These are phyloP conservation scores for Cenococcum geophilum DNA, from an alignment of 495 filamentous ascomycete genomes.

Conservation along the genomic window DNA sequence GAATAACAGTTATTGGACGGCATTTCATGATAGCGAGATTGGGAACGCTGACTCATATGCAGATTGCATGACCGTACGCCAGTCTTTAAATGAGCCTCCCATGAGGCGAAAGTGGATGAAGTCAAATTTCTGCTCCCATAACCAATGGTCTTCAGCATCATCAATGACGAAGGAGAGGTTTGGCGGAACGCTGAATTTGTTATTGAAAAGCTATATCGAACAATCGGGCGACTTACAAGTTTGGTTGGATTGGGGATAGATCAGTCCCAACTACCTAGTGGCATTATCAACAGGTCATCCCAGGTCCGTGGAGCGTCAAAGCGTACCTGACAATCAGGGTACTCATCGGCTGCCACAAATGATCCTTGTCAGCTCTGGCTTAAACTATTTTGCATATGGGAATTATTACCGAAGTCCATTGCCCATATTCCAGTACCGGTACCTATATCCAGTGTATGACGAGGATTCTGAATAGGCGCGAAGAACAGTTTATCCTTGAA, in stretches of 20 bases:
- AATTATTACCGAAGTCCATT: slow-evolving; percentile 31
- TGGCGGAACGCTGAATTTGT: slow-evolving; percentile 38
- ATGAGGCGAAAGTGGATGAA: slow-evolving; percentile 51
- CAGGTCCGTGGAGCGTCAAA: not conserved
- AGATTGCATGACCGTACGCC: slow-evolving; percentile 41
- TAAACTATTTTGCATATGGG: not conserved
- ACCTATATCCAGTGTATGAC: slow-evolving; percentile 36
- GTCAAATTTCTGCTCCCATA: slow-evolving; percentile 46
- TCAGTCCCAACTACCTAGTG: slow-evolving; percentile 44
- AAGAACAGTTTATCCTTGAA: slow-evolving; percentile 49
- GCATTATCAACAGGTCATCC: slow-evolving; percentile 17
- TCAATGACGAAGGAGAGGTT: slow-evolving; percentile 51
- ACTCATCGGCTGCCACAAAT: slow-evolving; percentile 27
- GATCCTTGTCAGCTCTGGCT: slow-evolving; percentile 8
- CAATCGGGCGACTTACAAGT: slow-evolving; percentile 37
- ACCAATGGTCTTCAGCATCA: slow-evolving; percentile 52
- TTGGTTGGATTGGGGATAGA: slow-evolving; percentile 49
- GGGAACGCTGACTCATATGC: slow-evolving; percentile 34
- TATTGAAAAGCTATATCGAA: not conserved
- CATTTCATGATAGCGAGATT: not conserved
- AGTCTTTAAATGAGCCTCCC: slow-evolving; percentile 47
- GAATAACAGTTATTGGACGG: not conserved
- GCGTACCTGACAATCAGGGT: slow-evolving; percentile 12
- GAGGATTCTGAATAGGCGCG: slow-evolving; percentile 42
- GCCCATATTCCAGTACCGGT: slow-evolving; percentile 40